Evolutionary conservation across 805 yeast genomes (phyloP).

Genomic region (Candida berthetii): DNA sequence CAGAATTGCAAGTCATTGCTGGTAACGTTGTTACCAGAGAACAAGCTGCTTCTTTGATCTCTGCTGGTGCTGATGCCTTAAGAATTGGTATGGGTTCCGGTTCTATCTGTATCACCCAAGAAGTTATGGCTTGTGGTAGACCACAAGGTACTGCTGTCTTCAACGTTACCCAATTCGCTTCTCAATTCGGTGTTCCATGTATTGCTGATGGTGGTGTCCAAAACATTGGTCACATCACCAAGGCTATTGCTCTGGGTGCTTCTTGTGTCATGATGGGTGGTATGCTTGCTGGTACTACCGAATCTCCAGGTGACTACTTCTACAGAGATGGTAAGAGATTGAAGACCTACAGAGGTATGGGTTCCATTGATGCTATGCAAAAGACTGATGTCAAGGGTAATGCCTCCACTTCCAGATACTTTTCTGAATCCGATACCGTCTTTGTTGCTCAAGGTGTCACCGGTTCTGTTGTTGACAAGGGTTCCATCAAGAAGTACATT

Average conservation of each 20-base stretch:
- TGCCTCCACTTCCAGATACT: conserved; percentile 97
- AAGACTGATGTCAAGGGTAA: conserved; percentile 80
- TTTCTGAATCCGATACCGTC: conserved; percentile 92
- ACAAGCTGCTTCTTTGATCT: conserved; percentile 93
- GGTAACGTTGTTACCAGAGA: conserved; percentile 99
- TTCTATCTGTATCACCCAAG: conserved; percentile 98
- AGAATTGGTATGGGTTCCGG: conserved; percentile 99
- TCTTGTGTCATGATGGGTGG: conserved; percentile 99
- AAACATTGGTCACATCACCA: conserved; percentile 96
- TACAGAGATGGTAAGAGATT: conserved; percentile 97
- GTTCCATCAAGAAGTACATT: conserved; percentile 86
- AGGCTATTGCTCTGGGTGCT: conserved; percentile 95
- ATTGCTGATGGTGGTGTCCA: conserved; percentile 99
- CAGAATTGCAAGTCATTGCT: conserved; percentile 84
- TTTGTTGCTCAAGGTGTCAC: conserved; percentile 99
- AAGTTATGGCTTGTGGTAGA: conserved; percentile 99
- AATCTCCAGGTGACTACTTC: conserved; percentile 97
- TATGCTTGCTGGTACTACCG: conserved; percentile 96
- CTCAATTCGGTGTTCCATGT: conserved; percentile 95
- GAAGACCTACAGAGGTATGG: conserved; percentile 99
- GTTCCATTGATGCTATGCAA: conserved; percentile 98
- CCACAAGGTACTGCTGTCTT: conserved; percentile 99
- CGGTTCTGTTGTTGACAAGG: conserved; percentile 95
- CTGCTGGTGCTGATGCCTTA: conserved; percentile 95
- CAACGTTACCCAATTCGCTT: conserved; percentile 90